Conservation (phyloP, 2,329 filamentous ascomycete species). For the Colletotrichum limetticola region DNA sequence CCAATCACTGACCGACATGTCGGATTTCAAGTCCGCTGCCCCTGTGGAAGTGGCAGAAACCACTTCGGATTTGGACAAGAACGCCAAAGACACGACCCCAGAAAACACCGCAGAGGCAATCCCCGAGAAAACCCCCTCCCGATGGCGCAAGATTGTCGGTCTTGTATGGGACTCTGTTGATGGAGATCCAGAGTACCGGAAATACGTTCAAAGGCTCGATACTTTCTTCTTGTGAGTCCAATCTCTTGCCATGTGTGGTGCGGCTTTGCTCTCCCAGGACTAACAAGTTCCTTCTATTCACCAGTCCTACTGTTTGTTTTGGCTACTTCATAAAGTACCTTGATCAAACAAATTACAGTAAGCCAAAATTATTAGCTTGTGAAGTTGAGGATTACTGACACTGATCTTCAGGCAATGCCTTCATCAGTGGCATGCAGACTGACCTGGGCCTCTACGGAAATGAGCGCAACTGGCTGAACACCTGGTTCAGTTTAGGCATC, state of each 20-base stretch:
- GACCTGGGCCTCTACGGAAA: conserved; percentile 41
- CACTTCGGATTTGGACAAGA: conserved; percentile 1
- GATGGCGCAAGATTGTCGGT: conserved; percentile 15
- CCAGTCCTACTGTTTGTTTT: conserved; percentile 18
- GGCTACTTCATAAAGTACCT: conserved; percentile 38
- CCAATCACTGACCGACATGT: not conserved
- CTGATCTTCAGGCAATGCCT: conserved; percentile 36
- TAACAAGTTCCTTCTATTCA: not conserved
- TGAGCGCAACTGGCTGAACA: conserved; percentile 39
- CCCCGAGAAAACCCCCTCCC: not conserved
- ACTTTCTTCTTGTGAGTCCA: conserved; percentile 16
- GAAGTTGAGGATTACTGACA: conserved; percentile 4
- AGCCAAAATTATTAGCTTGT: not conserved
- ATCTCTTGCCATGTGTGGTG: not conserved
- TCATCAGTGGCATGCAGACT: conserved; percentile 41
- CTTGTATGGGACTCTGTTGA: conserved; percentile 21
- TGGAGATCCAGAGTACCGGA: conserved; percentile 21
- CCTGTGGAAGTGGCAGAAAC: conserved; percentile 9
- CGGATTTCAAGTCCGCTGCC: not conserved
- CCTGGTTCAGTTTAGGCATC: conserved; percentile 39
- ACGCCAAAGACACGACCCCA: not conserved
- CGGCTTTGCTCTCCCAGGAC: too few relatives aligned
- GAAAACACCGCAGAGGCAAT: not conserved
- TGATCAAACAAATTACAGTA: conserved; percentile 45
- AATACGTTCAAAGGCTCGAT: conserved; percentile 18